These are phyloP conservation scores for Trichoderma oligosporum DNA, from an alignment of 2,329 filamentous ascomycete genomes.

Conservation along the genomic window DNA sequence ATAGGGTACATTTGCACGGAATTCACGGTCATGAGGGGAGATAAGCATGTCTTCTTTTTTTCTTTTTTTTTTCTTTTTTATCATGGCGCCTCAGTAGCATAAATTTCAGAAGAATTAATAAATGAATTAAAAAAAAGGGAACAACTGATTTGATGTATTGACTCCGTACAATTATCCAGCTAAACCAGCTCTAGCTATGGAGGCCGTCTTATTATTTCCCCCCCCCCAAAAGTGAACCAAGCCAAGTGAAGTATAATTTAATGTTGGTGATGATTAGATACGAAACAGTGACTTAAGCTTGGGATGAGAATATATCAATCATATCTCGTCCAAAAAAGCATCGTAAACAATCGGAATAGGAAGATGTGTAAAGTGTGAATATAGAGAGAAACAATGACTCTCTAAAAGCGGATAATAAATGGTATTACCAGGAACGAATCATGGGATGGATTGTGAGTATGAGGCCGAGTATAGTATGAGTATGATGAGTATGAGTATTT, in stretches of 20 bases:
- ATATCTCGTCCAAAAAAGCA: not conserved
- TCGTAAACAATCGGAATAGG: too few relatives aligned
- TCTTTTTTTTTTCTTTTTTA: constrained; percentile 10
- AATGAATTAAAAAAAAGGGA: not conserved
- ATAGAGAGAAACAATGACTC: too few relatives aligned
- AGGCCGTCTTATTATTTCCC: not conserved
- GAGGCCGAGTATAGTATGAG: too few relatives aligned
- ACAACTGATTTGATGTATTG: not conserved
- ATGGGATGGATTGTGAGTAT: too few relatives aligned
- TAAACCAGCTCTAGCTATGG: not conserved
- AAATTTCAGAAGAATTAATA: too few relatives aligned
- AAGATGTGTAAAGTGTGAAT: too few relatives aligned
- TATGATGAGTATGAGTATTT: too few relatives aligned
- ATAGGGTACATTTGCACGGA: constrained; percentile 16
- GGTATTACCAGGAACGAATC: too few relatives aligned
- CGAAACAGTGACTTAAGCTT: not conserved
- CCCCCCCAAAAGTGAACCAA: not conserved
- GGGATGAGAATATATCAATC: not conserved
- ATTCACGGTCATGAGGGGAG: not conserved
- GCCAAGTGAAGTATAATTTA: not conserved
- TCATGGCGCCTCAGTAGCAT: not conserved
- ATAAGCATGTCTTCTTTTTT: constrained; percentile 13
- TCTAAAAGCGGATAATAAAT: too few relatives aligned
- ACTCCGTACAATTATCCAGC: not conserved
- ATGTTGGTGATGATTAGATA: not conserved